These are phyloP conservation scores for Senna tora DNA, from an alignment of 306 rosid genomes.

Conservation along the genomic window DNA sequence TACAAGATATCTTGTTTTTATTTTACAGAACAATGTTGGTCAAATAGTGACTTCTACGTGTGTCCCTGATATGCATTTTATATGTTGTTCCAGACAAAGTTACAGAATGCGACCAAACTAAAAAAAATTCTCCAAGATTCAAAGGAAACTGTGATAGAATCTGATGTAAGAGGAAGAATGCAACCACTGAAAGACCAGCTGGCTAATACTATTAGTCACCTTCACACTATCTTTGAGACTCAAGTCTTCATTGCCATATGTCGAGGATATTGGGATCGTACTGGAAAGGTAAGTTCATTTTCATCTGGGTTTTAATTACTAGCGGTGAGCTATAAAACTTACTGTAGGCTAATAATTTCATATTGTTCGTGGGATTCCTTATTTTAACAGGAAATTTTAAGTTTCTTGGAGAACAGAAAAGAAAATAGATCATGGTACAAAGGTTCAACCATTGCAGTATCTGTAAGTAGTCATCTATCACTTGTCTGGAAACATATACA, in stretches of 20 bases:
- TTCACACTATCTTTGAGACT: constrained; percentile 72
- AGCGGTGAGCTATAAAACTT: neutral
- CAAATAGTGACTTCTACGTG: constrained; percentile 14
- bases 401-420: constrained; percentile 93
- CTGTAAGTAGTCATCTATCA: constrained; percentile 61
- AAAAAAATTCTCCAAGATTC: constrained; percentile 97
- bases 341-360: constrained; percentile 6
- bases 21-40: constrained; percentile 14
- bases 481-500: neutral
- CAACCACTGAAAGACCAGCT: constrained; percentile 86
- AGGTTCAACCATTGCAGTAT: constrained; percentile 82
- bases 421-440: constrained; percentile 96
- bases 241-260: constrained; percentile 83
- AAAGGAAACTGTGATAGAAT: constrained; percentile 79
- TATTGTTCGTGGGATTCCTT: constrained; percentile 15
- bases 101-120: constrained; percentile 81
- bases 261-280: constrained; percentile 94
- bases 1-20: constrained; percentile 12
- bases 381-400: constrained; percentile 74
- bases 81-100: constrained; percentile 63
- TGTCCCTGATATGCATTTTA: constrained; percentile 35
- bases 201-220: constrained; percentile 66
- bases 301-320: constrained; percentile 2
- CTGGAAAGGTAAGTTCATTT: constrained; percentile 75
- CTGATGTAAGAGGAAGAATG: constrained; percentile 80